Base-by-base conservation (phyloP, 495 filamentous ascomycete species). In the Chlorociboria aeruginascens region DNA sequence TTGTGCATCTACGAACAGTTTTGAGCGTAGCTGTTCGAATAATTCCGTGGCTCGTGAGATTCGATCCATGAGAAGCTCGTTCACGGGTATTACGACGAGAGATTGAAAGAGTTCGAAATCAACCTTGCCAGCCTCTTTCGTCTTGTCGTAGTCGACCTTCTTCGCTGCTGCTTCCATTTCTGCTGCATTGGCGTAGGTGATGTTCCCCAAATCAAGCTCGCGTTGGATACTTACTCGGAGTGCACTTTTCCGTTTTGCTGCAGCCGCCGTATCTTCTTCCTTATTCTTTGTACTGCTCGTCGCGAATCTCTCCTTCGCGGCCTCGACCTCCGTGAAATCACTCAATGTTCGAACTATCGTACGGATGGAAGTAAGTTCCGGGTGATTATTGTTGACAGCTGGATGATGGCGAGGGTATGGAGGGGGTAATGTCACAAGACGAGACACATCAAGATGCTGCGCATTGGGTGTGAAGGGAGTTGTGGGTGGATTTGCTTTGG, bases 321-420 rank as follows among this genome's bases (percentile, higher is more conserved):
- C 67, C 43, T 84, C 78, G 33, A 88, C 68, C 53, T 89, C 84
- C 6, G 72, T 69, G 45, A 90, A 65, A 54, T 96, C 86, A 50
- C 79, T 83, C 14, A 96, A 70, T 0, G 74, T 70, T 11, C 93
- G 81, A 13, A 95, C 83, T 0, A 79, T 67, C 7, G 72, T 80
- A 32, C 92, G 77, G 20, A 87, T 86, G 0, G 81, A 71, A 0
- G 88, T 74, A 8, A 98, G 74, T 46, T 92, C 82, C 0, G 92
- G 92, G 60, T 98, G 92, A 57, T 79, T 87, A 58, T 98, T 98
- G 61, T 93, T 95, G 41, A 96, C 85, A 6, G 92, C 92, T 10
- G 92, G 92, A 57, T 96, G 82, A 61, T 96, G 87, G 12, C 88
- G 77, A 2, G 92, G 92, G 61, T 89, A 97, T 1, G 92, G 86